Conservation (phyloP, 129 eudicot genomes). For the Saposhnikovia divaricata region DNA sequence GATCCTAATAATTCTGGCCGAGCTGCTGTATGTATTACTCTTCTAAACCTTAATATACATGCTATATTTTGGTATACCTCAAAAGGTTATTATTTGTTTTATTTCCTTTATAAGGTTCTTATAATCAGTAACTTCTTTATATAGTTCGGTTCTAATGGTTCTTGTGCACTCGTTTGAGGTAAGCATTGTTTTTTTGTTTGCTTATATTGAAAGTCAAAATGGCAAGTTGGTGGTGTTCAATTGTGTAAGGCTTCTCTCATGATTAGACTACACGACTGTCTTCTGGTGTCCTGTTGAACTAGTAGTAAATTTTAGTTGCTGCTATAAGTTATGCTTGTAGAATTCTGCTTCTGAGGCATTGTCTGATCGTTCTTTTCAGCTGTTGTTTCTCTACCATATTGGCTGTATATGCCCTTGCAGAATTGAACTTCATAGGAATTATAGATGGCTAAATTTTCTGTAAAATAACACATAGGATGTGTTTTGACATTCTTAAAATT, state of each 20-base stretch:
- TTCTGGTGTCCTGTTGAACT: neutral
- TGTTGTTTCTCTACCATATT: neutral
- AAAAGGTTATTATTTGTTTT: neutral
- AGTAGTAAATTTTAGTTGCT: neutral
- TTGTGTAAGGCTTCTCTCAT: neutral
- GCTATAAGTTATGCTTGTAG: neutral
- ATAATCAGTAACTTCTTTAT: neutral
- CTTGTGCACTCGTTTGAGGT: neutral
- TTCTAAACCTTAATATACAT: neutral
- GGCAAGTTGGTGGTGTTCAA: neutral
- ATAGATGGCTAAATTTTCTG: neutral
- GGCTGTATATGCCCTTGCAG: neutral
- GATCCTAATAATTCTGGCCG: slow-evolving; percentile 82
- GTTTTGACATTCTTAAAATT: neutral
- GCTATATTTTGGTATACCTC: neutral
- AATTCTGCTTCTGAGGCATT: neutral
- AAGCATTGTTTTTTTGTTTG: neutral
- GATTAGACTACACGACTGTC: neutral
- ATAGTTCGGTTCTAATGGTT: neutral
- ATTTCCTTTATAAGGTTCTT: neutral
- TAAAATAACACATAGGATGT: neutral
- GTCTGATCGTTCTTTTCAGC: neutral
- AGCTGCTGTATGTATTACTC: slow-evolving; percentile 50
- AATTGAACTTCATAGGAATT: neutral
- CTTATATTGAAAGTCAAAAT: neutral